phyloP scores from a whole-genome alignment of 2,329 filamentous ascomycete species.

The Colletotrichum zoysiae region DNA sequence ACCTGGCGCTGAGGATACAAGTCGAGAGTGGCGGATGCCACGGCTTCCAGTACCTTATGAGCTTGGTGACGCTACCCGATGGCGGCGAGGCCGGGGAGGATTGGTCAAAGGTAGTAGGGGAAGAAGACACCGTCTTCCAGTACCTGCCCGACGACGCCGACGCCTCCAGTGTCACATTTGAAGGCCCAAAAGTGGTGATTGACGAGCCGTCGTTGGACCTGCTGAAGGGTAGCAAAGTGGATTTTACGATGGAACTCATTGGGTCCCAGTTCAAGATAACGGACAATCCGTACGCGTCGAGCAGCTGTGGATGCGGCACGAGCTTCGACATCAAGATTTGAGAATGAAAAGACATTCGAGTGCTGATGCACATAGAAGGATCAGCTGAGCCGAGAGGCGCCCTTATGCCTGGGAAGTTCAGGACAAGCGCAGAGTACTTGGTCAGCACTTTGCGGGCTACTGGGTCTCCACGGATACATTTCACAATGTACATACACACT shows the following conservation, averaged over 20 bases:
- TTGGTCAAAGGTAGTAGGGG: conserved; percentile 58
- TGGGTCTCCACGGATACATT: not conserved
- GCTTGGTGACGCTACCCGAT: conserved; percentile 74
- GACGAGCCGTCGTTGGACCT: conserved; percentile 89
- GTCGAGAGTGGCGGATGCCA: conserved; percentile 97
- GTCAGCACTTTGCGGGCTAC: too few relatives aligned
- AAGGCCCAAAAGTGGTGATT: conserved; percentile 83
- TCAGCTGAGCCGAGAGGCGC: not conserved
- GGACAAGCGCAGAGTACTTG: not conserved
- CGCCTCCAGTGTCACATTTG: conserved; percentile 46
- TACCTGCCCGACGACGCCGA: conserved; percentile 66
- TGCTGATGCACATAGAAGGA: not conserved
- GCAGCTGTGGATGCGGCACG: conserved; percentile 96
- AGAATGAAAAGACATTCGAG: conserved; percentile 8
- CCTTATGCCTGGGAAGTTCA: not conserved
- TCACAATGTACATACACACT: not conserved
- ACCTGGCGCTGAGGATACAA: conserved; percentile 88
- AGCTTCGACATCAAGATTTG: conserved; percentile 92
- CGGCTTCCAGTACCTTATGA: conserved; percentile 98
- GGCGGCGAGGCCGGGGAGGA: conserved; percentile 48
- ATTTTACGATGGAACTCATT: conserved; percentile 96
- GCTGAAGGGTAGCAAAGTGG: conserved; percentile 92
- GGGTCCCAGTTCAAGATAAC: conserved; percentile 92
- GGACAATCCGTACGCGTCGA: conserved; percentile 91
- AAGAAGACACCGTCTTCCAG: conserved; percentile 91